A percentile compares a stretch with the other conserved stretches of the same genome.
phyloP scores from a whole-genome alignment of 2,329 filamentous ascomycete genomes.

The Fusarium torulosum region DNA sequence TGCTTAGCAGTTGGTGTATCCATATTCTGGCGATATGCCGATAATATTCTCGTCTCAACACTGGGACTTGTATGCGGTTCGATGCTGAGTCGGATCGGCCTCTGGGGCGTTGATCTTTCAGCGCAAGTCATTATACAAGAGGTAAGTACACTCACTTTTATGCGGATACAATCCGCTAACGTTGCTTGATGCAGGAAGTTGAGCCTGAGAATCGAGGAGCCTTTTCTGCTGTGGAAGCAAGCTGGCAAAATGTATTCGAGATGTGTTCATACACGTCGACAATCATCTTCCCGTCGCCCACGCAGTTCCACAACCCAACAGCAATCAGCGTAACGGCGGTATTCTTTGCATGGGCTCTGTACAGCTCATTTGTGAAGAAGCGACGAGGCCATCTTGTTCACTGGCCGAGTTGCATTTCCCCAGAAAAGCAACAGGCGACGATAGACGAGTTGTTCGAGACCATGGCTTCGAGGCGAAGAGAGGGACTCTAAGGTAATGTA shows the following conservation, averaged over 20 bases:
- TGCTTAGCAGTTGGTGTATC: constrained; percentile 62
- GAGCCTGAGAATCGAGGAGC: constrained; percentile 69
- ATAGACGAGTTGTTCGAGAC: constrained; percentile 42
- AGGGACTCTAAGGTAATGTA: constrained; percentile 35
- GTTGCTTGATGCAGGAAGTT: constrained; percentile 59
- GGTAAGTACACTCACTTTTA: constrained; percentile 51
- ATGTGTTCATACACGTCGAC: constrained; percentile 75
- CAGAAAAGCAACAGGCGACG: constrained; percentile 44
- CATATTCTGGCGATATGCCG: constrained; percentile 55
- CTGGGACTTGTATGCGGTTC: constrained; percentile 63
- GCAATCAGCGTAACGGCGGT: constrained; percentile 69
- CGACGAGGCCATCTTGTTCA: constrained; percentile 54
- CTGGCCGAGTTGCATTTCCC: constrained; percentile 46
- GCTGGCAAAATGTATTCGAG: constrained; percentile 78
- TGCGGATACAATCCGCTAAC: constrained; percentile 9
- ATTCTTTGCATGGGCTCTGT: constrained; percentile 47
- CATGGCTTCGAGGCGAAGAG: constrained; percentile 37
- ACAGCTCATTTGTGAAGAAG: constrained; percentile 50
- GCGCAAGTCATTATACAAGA: constrained; percentile 72
- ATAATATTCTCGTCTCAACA: constrained; percentile 55
- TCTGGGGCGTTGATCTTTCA: constrained; percentile 73
- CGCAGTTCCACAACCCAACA: constrained; percentile 74
- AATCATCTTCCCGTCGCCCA: constrained; percentile 71
- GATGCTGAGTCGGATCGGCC: constrained; percentile 68
- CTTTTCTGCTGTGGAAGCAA: constrained; percentile 77